Evolutionary conservation across 352 stramenopile species (phyloP).

Genomic region (Globisporangium heterothallicum): DNA sequence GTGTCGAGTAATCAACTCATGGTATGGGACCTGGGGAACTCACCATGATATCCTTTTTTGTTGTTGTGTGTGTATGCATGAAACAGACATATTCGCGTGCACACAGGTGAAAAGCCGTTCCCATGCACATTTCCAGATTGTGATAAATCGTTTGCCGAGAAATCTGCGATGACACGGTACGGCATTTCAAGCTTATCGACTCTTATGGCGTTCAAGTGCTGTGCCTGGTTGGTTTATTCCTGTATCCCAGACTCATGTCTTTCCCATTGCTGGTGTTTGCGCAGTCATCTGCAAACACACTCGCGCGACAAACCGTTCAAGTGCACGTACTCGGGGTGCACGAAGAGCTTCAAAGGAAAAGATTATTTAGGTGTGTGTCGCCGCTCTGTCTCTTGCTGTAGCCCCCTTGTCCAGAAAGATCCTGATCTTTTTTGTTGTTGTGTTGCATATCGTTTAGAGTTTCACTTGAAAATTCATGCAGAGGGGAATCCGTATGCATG

Average conservation of each 20-base stretch:
- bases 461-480: conserved; percentile 80
- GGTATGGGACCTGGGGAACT: too few species aligned
- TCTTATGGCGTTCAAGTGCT: too few species aligned
- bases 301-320: conserved; percentile 83
- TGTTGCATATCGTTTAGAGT: conserved; percentile 28
- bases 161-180: conserved; percentile 81
- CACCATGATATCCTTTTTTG: too few species aligned
- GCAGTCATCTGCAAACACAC: conserved; percentile 79
- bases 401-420: not conserved
- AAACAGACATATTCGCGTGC: conserved; percentile 76
- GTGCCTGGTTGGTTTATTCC: too few species aligned
- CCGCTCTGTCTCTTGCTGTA: not conserved
- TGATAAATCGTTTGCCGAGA: conserved; percentile 87
- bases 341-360: conserved; percentile 86
- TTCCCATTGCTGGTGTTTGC: too few species aligned
- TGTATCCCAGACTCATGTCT: too few species aligned
- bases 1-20: too few species aligned
- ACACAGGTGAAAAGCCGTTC: conserved; percentile 87
- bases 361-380: conserved; percentile 57
- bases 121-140: conserved; percentile 76
- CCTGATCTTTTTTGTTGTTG: not conserved
- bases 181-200: conserved; percentile 4
- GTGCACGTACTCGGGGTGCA: conserved; percentile 79
- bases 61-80: not conserved
- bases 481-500: conserved; percentile 80